Evolutionary conservation across 306 rosid genomes (phyloP), one percentile per base, ranked within the genome.

Genomic region (Begonia masoniana): DNA sequence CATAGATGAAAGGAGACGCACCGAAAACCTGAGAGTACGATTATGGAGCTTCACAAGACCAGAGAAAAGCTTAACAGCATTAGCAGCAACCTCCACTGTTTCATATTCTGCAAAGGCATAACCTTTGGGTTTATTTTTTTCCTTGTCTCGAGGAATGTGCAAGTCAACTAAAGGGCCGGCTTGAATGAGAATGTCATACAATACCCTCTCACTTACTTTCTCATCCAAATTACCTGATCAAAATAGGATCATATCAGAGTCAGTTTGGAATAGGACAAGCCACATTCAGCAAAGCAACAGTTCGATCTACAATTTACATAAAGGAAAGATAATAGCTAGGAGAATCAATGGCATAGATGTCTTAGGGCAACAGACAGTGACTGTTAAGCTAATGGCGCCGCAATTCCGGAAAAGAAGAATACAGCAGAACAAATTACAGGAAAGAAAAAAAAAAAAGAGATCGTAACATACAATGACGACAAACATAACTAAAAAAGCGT

Each of bases 51-150:
- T 73, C 63, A 91, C 87, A 7, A 91, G 88, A 59, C 94, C 94
- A 9, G 97, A 76, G 81, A 91, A 91, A 71, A 85, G 97, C 73
- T 58, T 68, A 55, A 91, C 81, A 45, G 97, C 97, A 79, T 91
- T 85, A 13, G 73, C 83, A 36, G 94, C 85, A 66, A 81, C 60
- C 76, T 85, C 97, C 65, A 62, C 87, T 10, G 81, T 72, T 82
- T 91, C 97, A 61, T 80, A 91, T 66, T 81, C 94, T 50, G 78
- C 97, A 69, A 91, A 91, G 36, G 94, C 97, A 75, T 12, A 91
- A 42, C 94, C 92, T 72, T 76, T 91, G 3, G 84, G 92, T 52
- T 58, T 74, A 2, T 82, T 85, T 31, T 88, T 65, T 51, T 86
- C 94, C 82, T 74, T 85, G 74, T 91, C 96, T 57, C 87, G 83